Evolutionary conservation across 805 yeast genomes (phyloP), one percentile per base, ranked within the genome.

Genomic region (Starmerella apis): DNA sequence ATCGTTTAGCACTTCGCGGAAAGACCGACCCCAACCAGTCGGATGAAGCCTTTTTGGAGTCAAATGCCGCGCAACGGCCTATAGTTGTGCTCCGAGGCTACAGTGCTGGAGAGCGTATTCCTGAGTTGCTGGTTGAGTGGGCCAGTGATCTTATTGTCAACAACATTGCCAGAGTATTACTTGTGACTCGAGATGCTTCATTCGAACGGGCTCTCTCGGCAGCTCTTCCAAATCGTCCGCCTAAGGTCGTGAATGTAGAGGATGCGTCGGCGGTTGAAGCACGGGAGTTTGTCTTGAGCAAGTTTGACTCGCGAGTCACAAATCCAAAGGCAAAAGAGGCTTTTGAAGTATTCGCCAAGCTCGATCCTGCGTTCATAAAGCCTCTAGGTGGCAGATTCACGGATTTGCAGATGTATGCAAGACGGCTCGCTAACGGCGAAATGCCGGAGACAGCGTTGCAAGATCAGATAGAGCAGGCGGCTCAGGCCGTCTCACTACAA

Each of bases 351-450:
- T 44, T 24, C 53, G 48, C 14, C 61, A 58, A 65, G 67, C 63
- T 24, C 59, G 63, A n/a, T 53, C 28, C 42, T 5, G 36, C 41
- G 13, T 51, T 49, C 28, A 67, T 88, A 30, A 77, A 70, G 24
- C 94, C 95, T 11, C 67, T 92, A 24, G 98, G 98, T 19, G 98
- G 98, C 36, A 78, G 98, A 55, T 83, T 90, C 88, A 72, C 87
- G 41, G 98, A 92, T 64, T 71, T 92, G 46, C 96, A 92, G 65
- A 81, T 90, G 25, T 87, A 86, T 66, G 83, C 83, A 1, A 76
- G 97, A 62, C 81, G 97, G 46, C 76, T 92, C 16, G 80, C 80
- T 59, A 79, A 90, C 1, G 98, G 98, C 6, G 98, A 92, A 63
- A 63, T 76, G 7, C 94, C 95, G 2, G 59, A 68, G 9, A 82